Evolutionary conservation across 345 rosid species (phyloP).

Genomic region (Lumnitzera racemosa): DNA sequence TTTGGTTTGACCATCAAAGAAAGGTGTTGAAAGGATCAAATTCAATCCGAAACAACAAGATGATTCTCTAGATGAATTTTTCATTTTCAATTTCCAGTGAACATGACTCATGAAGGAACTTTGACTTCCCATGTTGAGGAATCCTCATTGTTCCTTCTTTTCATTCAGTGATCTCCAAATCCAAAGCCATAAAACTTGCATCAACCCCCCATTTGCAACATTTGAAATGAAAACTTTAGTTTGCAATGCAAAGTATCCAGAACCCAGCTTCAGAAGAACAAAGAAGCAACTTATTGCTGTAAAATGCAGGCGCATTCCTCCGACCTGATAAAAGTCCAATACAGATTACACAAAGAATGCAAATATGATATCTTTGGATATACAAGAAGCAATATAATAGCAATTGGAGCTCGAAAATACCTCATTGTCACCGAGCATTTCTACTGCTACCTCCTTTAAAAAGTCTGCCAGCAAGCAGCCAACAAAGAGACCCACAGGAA

Average conservation of each 20-base stretch:
- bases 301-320: constrained; percentile 15
- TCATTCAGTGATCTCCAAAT: constrained; percentile 24
- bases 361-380: neutral
- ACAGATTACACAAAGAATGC: neutral
- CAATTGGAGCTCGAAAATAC: constrained; percentile 11
- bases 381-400: neutral
- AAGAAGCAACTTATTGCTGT: constrained; percentile 25
- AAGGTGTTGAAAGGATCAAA: too few relatives aligned
- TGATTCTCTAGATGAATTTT: too few relatives aligned
- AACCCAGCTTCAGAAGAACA: constrained; percentile 26
- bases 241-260: constrained; percentile 14
- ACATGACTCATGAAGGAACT: too few relatives aligned
- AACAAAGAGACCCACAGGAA: constrained; percentile 39
- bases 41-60: too few relatives aligned
- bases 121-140: neutral
- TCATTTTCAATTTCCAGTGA: too few relatives aligned
- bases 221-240: constrained; percentile 28
- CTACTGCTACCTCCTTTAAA: constrained; percentile 26
- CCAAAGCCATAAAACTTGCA: constrained; percentile 50
- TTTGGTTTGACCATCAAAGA: too few relatives aligned
- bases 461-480: constrained; percentile 36
- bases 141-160: constrained; percentile 1
- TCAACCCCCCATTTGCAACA: constrained; percentile 48
- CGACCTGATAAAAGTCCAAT: constrained; percentile 19
- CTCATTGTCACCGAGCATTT: constrained; percentile 16